phyloP scores from a whole-genome alignment of 495 filamentous ascomycete genomes.

The Penicillium longicatenatum region DNA sequence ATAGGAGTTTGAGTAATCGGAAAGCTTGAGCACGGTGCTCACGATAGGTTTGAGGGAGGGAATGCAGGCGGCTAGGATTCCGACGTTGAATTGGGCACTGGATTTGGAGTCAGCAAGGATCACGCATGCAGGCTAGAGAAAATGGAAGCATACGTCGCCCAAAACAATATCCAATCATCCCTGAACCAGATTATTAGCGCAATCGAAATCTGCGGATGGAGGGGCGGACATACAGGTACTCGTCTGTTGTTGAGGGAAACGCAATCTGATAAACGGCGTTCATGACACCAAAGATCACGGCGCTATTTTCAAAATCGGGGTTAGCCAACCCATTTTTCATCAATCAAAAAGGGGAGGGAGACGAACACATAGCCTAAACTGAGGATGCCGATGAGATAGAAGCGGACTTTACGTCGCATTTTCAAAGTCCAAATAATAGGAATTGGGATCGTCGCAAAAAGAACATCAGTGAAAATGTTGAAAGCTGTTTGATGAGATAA shows the following conservation, averaged over 20 bases:
- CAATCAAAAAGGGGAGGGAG: not conserved
- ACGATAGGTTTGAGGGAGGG: conserved; percentile 46
- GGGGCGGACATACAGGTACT: not conserved
- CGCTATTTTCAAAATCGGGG: not conserved
- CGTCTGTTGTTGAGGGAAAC: not conserved
- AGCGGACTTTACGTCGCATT: conserved; percentile 37
- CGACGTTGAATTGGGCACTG: conserved; percentile 46
- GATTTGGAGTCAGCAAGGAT: conserved; percentile 23
- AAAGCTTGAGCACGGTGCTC: conserved; percentile 26
- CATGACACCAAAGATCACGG: not conserved
- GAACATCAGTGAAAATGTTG: conserved; percentile 39
- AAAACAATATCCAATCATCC: not conserved
- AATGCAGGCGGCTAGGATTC: conserved; percentile 49
- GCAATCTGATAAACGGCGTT: not conserved
- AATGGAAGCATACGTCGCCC: not conserved
- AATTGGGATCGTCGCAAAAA: conserved; percentile 40
- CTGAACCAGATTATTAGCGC: not conserved
- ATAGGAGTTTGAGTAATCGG: conserved; percentile 9
- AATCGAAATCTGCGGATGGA: not conserved
- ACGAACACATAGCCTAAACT: conserved; percentile 36
- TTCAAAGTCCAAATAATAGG: conserved; percentile 43
- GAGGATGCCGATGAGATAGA: conserved; percentile 46
- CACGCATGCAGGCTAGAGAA: not conserved
- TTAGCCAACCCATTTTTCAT: not conserved
- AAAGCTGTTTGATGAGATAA: conserved; percentile 16